These are phyloP conservation scores for Solanum chilense DNA, from an alignment of 257 asterid species.

Conservation along the genomic window DNA sequence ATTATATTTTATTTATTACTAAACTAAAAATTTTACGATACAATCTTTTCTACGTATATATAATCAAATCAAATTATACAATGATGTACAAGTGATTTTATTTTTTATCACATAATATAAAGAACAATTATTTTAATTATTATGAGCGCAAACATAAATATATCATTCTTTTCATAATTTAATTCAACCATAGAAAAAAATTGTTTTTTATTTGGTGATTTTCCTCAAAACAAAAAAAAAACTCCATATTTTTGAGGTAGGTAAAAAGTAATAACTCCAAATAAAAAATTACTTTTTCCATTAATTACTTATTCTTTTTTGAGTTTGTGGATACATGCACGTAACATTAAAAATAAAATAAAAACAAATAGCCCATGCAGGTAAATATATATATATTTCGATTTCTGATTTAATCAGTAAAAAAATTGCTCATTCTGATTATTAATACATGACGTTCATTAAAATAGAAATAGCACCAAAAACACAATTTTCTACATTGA, in stretches of 20 bases:
- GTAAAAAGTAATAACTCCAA: background rate
- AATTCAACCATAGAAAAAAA: background rate
- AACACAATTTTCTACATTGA: background rate
- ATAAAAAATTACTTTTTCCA: background rate
- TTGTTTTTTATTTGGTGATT: background rate
- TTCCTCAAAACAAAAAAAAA: too few relatives aligned
- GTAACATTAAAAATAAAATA: background rate
- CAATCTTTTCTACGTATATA: too few relatives aligned
- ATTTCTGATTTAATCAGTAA: too few relatives aligned
- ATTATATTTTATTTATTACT: background rate
- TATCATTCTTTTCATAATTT: background rate
- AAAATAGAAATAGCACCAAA: too few relatives aligned
- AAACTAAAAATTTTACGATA: background rate
- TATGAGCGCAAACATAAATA: background rate
- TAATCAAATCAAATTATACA: background rate
- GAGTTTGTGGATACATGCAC: background rate
- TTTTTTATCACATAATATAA: too few relatives aligned
- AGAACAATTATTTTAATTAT: background rate
- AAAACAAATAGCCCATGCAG: background rate
- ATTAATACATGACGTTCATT: background rate
- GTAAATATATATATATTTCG: background rate
- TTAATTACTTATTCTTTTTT: background rate
- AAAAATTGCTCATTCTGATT: fast-evolving
- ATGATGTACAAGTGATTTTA: background rate
- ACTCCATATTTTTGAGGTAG: background rate